Percentiles rank a stretch among this genome's conserved stretches.
These are phyloP conservation scores for Drechslerella dactyloides DNA, from an alignment of 2,329 filamentous ascomycete genomes.

Conservation along the genomic window DNA sequence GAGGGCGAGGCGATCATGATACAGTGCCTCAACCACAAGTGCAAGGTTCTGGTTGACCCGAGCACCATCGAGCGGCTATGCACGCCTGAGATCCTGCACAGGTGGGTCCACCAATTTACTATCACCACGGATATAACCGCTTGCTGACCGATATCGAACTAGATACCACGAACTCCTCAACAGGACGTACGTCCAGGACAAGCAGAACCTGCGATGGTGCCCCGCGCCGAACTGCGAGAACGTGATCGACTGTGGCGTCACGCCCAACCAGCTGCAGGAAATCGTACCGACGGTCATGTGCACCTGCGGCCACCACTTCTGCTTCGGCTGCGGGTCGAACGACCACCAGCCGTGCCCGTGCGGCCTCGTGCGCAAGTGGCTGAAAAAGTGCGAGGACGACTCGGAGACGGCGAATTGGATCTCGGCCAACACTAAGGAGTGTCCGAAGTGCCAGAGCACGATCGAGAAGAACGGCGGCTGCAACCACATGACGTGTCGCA, in stretches of 20 bases:
- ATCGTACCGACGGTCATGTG: conserved; percentile 92
- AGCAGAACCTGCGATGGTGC: conserved; percentile 94
- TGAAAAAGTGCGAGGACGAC: conserved; percentile 98
- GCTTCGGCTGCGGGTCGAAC: conserved; percentile 86
- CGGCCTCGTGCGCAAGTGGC: conserved; percentile 87
- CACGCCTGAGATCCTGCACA: conserved; percentile 8
- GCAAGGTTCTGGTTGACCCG: conserved; percentile 88
- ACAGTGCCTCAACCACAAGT: conserved; percentile 86
- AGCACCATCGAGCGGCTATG: conserved; percentile 78
- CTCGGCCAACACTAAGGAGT: conserved; percentile 97
- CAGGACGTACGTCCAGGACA: conserved; percentile 95
- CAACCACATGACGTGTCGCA: conserved; percentile 97
- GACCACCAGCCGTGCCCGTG: conserved; percentile 96
- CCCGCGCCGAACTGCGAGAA: conserved; percentile 96
- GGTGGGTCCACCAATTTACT: conserved; percentile 40
- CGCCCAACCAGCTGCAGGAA: conserved; percentile 81
- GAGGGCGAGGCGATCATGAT: conserved; percentile 95
- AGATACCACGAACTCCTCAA: conserved; percentile 87
- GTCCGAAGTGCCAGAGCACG: conserved; percentile 91
- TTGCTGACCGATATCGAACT: too few species aligned
- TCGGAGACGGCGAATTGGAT: conserved; percentile 99
- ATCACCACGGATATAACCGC: too few species aligned
- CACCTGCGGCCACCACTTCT: conserved; percentile 83
- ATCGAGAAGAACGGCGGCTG: conserved; percentile 99
- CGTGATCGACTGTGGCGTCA: conserved; percentile 84